Evolutionary conservation across 176 grass and related monocot species (phyloP).

Genomic region (Rhipidocladum racemiflorum): DNA sequence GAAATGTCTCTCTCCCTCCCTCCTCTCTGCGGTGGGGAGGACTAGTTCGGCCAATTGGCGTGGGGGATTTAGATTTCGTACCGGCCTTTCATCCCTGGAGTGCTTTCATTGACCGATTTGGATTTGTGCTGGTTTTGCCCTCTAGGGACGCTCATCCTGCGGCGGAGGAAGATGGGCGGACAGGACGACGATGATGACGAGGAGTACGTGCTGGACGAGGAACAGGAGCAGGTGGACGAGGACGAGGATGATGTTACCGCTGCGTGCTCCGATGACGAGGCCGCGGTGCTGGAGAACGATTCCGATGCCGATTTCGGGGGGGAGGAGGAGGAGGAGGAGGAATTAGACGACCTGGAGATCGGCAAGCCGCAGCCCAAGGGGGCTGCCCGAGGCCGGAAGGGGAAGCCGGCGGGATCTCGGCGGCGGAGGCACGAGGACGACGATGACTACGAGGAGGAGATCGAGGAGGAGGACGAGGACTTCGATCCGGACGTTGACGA

Average conservation of each 20-base stretch:
- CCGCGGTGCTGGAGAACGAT: neutral
- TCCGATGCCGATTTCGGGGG: neutral
- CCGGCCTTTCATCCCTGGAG: neutral
- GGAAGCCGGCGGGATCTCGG: conserved; percentile 28
- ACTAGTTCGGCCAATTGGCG: neutral
- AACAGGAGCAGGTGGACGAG: conserved; percentile 40
- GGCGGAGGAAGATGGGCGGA: conserved; percentile 24
- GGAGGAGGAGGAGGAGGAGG: neutral
- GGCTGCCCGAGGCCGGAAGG: neutral
- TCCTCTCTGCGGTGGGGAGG: neutral
- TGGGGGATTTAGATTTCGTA: neutral
- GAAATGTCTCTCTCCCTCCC: neutral
- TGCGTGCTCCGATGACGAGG: neutral
- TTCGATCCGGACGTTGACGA: conserved; percentile 39
- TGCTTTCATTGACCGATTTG: neutral
- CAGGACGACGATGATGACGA: conserved; percentile 43
- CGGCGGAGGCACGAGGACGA: conserved; percentile 23
- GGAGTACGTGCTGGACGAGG: conserved; percentile 39
- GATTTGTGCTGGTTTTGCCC: neutral
- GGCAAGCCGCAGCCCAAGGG: neutral
- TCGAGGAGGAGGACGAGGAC: conserved; percentile 50
- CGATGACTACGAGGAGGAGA: conserved; percentile 26
- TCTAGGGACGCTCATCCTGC: conserved; percentile 32
- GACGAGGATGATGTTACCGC: conserved; percentile 29
- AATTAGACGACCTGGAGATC: neutral